Percentiles rank a stretch among this genome's conserved stretches.
phyloP scores from a whole-genome alignment of 1,284 basidiomycete genomes.

The Bondarzewia mesenterica region DNA sequence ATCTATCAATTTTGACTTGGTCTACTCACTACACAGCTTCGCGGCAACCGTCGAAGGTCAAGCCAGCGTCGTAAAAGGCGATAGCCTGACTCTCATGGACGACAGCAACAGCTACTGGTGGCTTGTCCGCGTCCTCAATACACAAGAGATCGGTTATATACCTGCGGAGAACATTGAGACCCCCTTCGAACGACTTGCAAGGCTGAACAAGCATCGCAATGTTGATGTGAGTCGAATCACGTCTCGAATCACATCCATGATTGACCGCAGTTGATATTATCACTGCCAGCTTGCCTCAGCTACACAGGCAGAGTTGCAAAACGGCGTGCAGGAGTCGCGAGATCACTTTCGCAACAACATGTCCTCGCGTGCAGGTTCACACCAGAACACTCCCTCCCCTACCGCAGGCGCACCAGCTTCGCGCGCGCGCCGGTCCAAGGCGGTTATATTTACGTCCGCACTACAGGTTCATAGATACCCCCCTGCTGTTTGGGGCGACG shows the following conservation, averaged over 20 bases:
- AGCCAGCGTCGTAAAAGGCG: constrained; percentile 93
- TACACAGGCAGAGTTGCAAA: constrained; percentile 60
- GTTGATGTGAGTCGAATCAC: constrained; percentile 68
- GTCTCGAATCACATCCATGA: not conserved
- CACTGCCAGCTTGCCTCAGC: constrained; percentile 57
- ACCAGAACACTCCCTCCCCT: constrained; percentile 33
- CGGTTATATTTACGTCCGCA: constrained; percentile 52
- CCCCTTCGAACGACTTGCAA: constrained; percentile 90
- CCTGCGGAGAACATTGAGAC: constrained; percentile 99
- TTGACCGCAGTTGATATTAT: not conserved
- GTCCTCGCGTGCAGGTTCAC: constrained; percentile 38
- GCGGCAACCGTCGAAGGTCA: constrained; percentile 95
- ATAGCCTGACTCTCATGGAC: constrained; percentile 89
- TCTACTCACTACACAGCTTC: constrained; percentile 88
- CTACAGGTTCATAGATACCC: constrained; percentile 64
- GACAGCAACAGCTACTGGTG: constrained; percentile 98
- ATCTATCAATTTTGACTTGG: constrained; percentile 85
- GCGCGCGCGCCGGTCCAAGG: constrained; percentile 20
- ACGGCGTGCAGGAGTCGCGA: constrained; percentile 37
- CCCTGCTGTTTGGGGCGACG: constrained; percentile 75
- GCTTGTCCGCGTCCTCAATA: constrained; percentile 94
- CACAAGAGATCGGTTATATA: constrained; percentile 98
- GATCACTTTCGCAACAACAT: constrained; percentile 45
- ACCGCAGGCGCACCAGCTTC: constrained; percentile 14
- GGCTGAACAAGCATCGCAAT: constrained; percentile 96